A percentile compares a stretch with the other conserved stretches of the same genome.
Evolutionary conservation across 2,329 filamentous ascomycete species (phyloP).

Genomic region (Atkinsonella texensis): DNA sequence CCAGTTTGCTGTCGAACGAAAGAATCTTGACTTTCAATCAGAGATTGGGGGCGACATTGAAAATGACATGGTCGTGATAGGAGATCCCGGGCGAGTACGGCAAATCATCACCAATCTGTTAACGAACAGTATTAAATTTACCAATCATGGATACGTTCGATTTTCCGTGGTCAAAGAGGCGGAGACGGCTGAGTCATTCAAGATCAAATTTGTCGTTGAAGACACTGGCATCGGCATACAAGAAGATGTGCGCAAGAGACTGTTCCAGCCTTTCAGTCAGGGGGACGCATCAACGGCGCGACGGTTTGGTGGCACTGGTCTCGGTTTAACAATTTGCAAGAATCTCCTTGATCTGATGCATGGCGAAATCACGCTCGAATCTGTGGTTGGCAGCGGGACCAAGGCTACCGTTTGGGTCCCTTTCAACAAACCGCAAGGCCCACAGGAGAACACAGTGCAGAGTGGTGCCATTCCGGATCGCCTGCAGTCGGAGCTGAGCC

Average conservation of each 20-base stretch:
- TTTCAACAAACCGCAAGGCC: constrained; percentile 55
- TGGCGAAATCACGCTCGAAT: constrained; percentile 60
- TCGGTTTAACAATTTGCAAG: constrained; percentile 72
- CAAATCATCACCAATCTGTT: constrained; percentile 75
- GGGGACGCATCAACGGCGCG: constrained; percentile 69
- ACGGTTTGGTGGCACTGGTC: constrained; percentile 66
- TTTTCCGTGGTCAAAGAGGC: constrained; percentile 52
- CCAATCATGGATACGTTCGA: constrained; percentile 53
- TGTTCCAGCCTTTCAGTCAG: constrained; percentile 75
- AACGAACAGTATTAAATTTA: constrained; percentile 69
- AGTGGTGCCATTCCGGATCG: constrained; percentile 55
- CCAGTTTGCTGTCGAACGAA: constrained; percentile 69
- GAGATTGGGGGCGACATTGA: constrained; percentile 52
- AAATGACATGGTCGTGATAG: constrained; percentile 65
- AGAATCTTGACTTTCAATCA: constrained; percentile 60
- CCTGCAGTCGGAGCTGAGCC: constrained; percentile 48
- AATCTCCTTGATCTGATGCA: constrained; percentile 71
- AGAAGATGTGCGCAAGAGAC: constrained; percentile 56
- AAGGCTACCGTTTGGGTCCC: constrained; percentile 67
- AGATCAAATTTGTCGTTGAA: constrained; percentile 59
- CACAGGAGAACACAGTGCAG: constrained; percentile 40
- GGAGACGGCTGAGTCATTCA: constrained; percentile 52
- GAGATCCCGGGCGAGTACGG: constrained; percentile 71
- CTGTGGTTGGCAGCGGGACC: constrained; percentile 54
- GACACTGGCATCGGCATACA: constrained; percentile 77